phyloP scores from a whole-genome alignment of 805 yeast species.

The Lipomyces sp. region DNA sequence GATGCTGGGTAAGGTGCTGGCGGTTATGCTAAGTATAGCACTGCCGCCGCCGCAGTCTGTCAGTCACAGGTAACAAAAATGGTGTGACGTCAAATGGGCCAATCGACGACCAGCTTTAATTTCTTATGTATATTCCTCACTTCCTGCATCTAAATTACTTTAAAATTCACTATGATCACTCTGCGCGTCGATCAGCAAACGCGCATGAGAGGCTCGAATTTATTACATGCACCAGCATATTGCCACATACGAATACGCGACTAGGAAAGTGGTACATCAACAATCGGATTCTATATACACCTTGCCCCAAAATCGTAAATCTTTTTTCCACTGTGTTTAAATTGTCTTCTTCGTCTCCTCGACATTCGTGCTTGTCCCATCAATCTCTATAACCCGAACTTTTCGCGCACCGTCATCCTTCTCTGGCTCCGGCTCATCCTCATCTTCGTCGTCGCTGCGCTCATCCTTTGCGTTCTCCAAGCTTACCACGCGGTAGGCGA shows the following conservation, averaged over 20 bases:
- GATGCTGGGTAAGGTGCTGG: constrained; percentile 8
- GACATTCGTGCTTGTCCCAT: neutral
- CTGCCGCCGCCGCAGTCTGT: neutral
- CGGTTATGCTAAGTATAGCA: constrained; percentile 25
- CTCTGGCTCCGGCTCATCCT: constrained; percentile 44
- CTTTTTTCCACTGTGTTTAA: neutral
- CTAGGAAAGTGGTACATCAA: neutral
- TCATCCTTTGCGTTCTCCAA: constrained; percentile 74
- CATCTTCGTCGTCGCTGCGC: constrained; percentile 84
- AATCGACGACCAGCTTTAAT: no score
- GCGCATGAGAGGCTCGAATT: neutral
- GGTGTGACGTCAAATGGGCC: neutral
- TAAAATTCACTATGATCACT: neutral
- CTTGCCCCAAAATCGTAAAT: neutral
- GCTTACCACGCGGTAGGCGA: constrained; percentile 66
- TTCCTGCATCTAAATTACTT: no score
- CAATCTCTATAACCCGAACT: neutral
- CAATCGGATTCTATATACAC: neutral
- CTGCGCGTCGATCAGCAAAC: neutral
- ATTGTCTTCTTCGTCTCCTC: constrained; percentile 3
- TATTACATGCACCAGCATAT: neutral
- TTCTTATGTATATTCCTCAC: no score
- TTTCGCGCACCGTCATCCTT: neutral
- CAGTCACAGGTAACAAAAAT: neutral
- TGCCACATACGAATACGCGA: neutral